These are phyloP conservation scores for Candida sp. DNA, from an alignment of 1,139 yeast genomes.

Conservation along the genomic window DNA sequence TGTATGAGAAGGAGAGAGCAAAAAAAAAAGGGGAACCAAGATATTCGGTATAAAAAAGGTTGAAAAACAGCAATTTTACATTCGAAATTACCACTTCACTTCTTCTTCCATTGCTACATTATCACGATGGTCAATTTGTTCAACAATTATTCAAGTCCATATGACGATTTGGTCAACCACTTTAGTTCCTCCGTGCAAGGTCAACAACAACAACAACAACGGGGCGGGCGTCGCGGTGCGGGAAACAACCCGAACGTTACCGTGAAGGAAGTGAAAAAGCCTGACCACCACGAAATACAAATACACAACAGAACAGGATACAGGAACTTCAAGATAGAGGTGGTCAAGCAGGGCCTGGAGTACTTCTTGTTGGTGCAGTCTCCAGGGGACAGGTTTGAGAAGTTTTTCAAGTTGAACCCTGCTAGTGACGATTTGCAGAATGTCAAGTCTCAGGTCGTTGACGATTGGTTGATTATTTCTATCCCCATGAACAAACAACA, in stretches of 20 bases:
- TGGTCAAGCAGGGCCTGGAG: constrained; percentile 6
- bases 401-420: constrained; percentile 8
- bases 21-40: not conserved
- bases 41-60: not conserved
- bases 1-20: not conserved
- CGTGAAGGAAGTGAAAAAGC: constrained; percentile 7
- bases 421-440: constrained; percentile 5
- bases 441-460: constrained; percentile 4
- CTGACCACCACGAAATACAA: constrained; percentile 9
- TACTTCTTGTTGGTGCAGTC: constrained; percentile 10
- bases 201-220: not conserved
- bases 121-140: constrained; percentile 3
- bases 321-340: constrained; percentile 11
- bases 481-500: not conserved
- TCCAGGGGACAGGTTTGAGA: constrained; percentile 9
- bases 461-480: constrained; percentile 3
- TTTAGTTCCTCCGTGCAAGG: not conserved
- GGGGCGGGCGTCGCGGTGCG: not conserved
- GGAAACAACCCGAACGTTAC: constrained; percentile 1
- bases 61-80: not conserved
- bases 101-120: not conserved
- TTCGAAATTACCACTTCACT: not conserved
- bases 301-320: constrained; percentile 9
- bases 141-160: constrained; percentile 1
- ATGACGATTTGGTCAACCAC: constrained; percentile 5